Percentiles rank a stretch among this genome's conserved stretches.
phyloP scores from a whole-genome alignment of 176 grass and related monocot genomes.

The Rhynchospora pubera region DNA sequence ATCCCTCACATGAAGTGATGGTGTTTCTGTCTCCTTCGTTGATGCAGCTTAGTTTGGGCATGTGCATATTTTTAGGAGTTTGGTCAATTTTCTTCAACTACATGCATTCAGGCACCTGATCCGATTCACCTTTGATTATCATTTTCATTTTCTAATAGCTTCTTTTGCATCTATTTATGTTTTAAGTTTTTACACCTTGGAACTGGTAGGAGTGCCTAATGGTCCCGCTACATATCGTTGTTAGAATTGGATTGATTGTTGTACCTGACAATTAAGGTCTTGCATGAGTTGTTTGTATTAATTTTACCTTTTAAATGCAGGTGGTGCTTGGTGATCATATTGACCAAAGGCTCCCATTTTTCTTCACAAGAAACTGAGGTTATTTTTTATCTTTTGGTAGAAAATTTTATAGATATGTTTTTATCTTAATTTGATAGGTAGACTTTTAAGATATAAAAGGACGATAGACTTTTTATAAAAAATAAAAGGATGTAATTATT shows the following conservation, averaged over 20 bases:
- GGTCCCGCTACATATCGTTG: background rate
- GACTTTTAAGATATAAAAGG: too few species aligned
- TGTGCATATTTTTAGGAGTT: too few species aligned
- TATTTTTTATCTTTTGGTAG: constrained; percentile 97
- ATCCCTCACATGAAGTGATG: too few species aligned
- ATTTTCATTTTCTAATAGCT: too few species aligned
- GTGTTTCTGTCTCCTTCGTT: too few species aligned
- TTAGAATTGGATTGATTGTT: background rate
- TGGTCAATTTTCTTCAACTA: too few species aligned
- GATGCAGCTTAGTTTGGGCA: too few species aligned
- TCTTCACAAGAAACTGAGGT: constrained; percentile 86
- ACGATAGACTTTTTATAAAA: too few species aligned
- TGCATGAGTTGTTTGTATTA: background rate
- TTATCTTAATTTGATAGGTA: background rate
- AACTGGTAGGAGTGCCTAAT: background rate
- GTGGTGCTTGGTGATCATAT: constrained; percentile 97
- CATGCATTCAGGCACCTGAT: too few species aligned
- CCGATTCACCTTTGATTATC: too few species aligned
- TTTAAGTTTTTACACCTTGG: background rate
- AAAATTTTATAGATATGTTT: background rate
- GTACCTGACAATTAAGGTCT: background rate
- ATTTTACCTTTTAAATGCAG: constrained; percentile 26
- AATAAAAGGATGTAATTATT: too few species aligned
- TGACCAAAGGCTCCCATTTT: constrained; percentile 98
- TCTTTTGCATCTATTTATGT: background rate